Base-by-base conservation (phyloP, 2,329 filamentous ascomycete species). In the Epicoccum sorghinum region DNA sequence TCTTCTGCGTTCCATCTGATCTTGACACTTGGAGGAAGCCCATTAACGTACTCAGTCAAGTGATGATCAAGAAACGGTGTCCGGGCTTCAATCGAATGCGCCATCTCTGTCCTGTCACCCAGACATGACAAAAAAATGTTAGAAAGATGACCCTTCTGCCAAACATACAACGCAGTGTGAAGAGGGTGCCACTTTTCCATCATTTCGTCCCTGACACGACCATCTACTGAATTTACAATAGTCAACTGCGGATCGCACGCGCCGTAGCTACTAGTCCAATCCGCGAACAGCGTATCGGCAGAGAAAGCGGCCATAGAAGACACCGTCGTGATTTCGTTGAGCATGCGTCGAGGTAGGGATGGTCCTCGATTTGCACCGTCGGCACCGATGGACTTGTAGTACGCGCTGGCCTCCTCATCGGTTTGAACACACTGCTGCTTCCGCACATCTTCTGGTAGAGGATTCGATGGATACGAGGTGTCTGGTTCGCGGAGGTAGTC, bases 401-500 rank as follows among this genome's bases (percentile, higher is more conserved):
- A 57, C 7, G 37, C 50, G 38, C 47, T 39, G 14, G 43, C 49
- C 39, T 55, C 51, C 12, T 49, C 32, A 23, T 63, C 58, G 8
- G 52, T 50, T 6, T 54, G 22, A 25, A 53, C 14, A 40, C 56
- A 58, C n/a, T 52, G 46, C 10, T n/a, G 29, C 9, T 54, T 51
- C 3, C 55, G 47, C 5, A 49, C 13, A 13, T 55, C 36, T 32
- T 55, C 52, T 27, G 52, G 46, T 10, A 55, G 41, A 29, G 46
- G 18, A 33, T 42, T 40, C 40, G 52, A 14, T 24, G 38, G 9
- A 32, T 47, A 55, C 12, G 60, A 41, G 3, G 50, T 41, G 57
- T 85, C 83, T 0, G 75, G 57, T 57, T 83, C 82, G 8, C 76
- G 74, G 1, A 85, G 72, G 46, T 75, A 78, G 46, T 84, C 82